Conservation (phyloP, 768 basidiomycete genomes). For the Galerina marginata region DNA sequence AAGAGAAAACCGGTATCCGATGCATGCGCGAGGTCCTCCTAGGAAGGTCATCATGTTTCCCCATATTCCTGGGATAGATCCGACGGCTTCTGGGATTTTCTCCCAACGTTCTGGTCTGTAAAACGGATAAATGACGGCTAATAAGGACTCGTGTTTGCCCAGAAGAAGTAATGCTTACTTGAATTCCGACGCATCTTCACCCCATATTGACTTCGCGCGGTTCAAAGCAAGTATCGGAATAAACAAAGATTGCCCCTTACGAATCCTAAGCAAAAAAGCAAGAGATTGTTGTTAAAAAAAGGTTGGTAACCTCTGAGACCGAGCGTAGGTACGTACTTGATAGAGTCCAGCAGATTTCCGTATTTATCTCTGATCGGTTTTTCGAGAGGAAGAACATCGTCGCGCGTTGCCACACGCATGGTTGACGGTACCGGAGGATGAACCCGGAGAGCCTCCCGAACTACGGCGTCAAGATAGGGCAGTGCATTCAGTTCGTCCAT, state of each 20-base stretch:
- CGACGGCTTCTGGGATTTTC: constrained; percentile 46
- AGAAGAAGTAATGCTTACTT: constrained; percentile 37
- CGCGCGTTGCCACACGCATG: constrained; percentile 49
- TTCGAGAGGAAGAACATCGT: constrained; percentile 58
- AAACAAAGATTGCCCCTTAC: constrained; percentile 50
- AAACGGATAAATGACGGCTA: not conserved
- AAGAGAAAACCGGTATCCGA: constrained; percentile 69
- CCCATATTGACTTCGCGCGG: constrained; percentile 60
- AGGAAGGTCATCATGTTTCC: constrained; percentile 65
- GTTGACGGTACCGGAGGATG: constrained; percentile 56
- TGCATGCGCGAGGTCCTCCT: constrained; percentile 68
- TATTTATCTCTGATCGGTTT: constrained; percentile 49
- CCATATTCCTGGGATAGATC: constrained; percentile 62
- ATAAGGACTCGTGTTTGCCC: not conserved
- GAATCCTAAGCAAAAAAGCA: constrained; percentile 25
- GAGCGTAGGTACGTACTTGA: constrained; percentile 26
- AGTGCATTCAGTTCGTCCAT: constrained; percentile 74
- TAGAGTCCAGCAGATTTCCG: constrained; percentile 44
- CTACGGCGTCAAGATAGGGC: constrained; percentile 71
- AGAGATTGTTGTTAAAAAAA: not conserved
- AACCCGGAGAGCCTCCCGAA: constrained; percentile 63
- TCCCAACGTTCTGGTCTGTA: constrained; percentile 71
- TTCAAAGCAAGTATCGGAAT: constrained; percentile 63
- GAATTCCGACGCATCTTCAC: constrained; percentile 67
- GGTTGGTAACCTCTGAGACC: not conserved